Percentiles rank a stretch among this genome's conserved stretches.
These are phyloP conservation scores for Apiotrichum porosum DNA, from an alignment of 1,284 basidiomycete genomes.

Conservation along the genomic window DNA sequence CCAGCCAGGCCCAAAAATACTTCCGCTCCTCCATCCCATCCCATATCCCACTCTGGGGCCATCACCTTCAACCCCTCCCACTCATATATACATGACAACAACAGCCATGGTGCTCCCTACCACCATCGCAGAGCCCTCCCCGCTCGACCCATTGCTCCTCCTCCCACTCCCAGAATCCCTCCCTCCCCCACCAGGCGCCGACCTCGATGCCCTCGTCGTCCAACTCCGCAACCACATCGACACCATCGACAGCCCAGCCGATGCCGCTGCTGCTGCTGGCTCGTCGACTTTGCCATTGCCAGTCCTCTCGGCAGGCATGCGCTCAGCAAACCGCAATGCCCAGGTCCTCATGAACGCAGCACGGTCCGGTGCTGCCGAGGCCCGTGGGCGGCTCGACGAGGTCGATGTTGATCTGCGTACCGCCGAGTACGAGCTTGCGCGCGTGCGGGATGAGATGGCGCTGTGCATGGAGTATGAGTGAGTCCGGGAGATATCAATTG, in stretches of 20 bases:
- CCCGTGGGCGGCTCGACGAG: constrained; percentile 29
- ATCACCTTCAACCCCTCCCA: not conserved
- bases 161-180: constrained; percentile 30
- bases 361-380: constrained; percentile 24
- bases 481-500: constrained; percentile 8
- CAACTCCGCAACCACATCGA: constrained; percentile 20
- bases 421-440: constrained; percentile 39
- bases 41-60: no score
- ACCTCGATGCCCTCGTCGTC: constrained; percentile 13
- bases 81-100: not conserved
- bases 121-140: constrained; percentile 26
- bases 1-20: no score
- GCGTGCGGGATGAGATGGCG: constrained; percentile 38
- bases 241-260: not conserved
- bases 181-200: constrained; percentile 20
- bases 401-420: constrained; percentile 33
- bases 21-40: no score
- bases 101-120: constrained; percentile 28
- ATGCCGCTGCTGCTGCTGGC: not conserved
- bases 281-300: constrained; percentile 11
- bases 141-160: constrained; percentile 37
- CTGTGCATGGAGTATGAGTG: constrained; percentile 39
- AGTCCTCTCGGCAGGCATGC: constrained; percentile 27
- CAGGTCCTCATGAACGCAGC: constrained; percentile 37
- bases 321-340: constrained; percentile 25